These are phyloP conservation scores for Lepidium didymum DNA, from an alignment of 345 rosid genomes.

Conservation along the genomic window DNA sequence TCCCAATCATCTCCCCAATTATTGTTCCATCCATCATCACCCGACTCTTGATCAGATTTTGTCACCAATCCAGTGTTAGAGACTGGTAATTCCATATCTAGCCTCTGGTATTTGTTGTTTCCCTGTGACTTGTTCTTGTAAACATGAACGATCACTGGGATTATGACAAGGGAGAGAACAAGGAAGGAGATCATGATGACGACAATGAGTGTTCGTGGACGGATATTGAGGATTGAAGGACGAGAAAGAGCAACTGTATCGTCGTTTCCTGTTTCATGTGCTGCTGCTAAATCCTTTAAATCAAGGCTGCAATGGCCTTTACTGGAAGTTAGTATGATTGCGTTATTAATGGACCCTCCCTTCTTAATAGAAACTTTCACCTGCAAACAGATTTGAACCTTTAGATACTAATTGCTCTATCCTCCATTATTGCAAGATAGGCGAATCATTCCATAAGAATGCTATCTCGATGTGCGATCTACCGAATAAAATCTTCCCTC, in stretches of 20 bases:
- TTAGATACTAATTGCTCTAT: background rate
- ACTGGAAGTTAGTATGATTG: constrained; percentile 38
- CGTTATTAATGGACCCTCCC: constrained; percentile 29
- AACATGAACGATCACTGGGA: constrained; percentile 36
- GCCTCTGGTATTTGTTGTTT: constrained; percentile 46
- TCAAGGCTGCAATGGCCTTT: constrained; percentile 58
- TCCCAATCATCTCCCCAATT: constrained; percentile 84
- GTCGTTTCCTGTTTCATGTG: constrained; percentile 28
- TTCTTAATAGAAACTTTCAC: constrained; percentile 43
- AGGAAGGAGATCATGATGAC: constrained; percentile 32
- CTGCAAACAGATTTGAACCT: constrained; percentile 27
- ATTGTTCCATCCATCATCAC: constrained; percentile 65
- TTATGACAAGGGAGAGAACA: constrained; percentile 36
- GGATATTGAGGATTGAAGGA: constrained; percentile 25
- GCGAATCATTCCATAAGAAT: background rate
- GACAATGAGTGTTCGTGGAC: constrained; percentile 29
- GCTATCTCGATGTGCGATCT: background rate
- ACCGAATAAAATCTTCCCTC: background rate
- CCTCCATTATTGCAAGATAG: background rate
- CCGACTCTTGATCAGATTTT: constrained; percentile 8
- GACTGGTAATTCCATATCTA: constrained; percentile 57
- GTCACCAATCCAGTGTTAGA: constrained; percentile 11
- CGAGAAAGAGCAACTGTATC: constrained; percentile 20
- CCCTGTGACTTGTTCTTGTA: constrained; percentile 28
- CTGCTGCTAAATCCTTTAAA: constrained; percentile 38